These are phyloP conservation scores for Monilinia laxa DNA, from an alignment of 2,329 filamentous ascomycete species.

Conservation along the genomic window DNA sequence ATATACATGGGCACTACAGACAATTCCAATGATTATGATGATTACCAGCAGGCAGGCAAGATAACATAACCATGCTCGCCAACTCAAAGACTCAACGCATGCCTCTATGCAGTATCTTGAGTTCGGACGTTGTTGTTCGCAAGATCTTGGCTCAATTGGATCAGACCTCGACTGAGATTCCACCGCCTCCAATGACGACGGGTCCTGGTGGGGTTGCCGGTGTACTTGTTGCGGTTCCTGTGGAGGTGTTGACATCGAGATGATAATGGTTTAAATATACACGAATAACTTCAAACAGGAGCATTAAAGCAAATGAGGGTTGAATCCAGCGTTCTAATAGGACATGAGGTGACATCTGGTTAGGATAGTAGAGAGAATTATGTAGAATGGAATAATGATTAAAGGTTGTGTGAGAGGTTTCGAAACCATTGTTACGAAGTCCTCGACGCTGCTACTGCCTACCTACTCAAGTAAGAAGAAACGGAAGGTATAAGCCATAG, in stretches of 20 bases:
- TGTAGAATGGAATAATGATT: not conserved
- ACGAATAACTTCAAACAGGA: constrained; percentile 24
- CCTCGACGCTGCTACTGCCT: not conserved
- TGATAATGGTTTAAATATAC: constrained; percentile 17
- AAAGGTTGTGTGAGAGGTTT: not conserved
- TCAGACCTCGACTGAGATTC: constrained; percentile 29
- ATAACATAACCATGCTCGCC: constrained; percentile 27
- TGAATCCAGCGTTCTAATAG: constrained; percentile 26
- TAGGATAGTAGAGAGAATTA: constrained; percentile 1
- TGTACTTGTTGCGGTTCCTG: constrained; percentile 22
- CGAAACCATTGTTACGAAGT: not conserved
- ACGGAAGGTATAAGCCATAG: not conserved
- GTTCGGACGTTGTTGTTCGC: constrained; percentile 18
- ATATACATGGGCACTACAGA: constrained; percentile 34
- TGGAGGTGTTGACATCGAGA: constrained; percentile 28
- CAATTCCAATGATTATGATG: constrained; percentile 32
- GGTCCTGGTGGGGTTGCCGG: constrained; percentile 21
- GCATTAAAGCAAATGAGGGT: constrained; percentile 27
- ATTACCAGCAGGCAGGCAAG: constrained; percentile 28
- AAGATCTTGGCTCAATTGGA: constrained; percentile 16
- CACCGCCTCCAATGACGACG: constrained; percentile 15
- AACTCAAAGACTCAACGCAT: constrained; percentile 20
- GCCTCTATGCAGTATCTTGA: constrained; percentile 12
- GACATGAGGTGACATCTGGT: constrained; percentile 29
- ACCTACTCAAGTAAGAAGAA: not conserved